A percentile compares a stretch with the other conserved stretches of the same genome.
Evolutionary conservation across 306 rosid species (phyloP).

Genomic region (Dalbergia cultrata): DNA sequence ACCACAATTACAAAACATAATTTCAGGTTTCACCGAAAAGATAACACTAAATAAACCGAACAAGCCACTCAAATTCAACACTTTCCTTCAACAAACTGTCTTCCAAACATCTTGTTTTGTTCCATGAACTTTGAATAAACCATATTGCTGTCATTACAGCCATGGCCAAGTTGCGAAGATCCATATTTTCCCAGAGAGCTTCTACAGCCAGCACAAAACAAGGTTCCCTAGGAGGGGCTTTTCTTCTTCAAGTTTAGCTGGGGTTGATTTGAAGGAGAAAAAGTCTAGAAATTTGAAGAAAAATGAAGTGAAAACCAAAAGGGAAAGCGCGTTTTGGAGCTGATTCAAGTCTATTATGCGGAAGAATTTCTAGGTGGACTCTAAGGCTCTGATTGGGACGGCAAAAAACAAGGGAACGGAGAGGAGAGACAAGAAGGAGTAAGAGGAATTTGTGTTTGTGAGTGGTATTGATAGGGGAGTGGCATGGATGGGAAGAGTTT

Average conservation of each 20-base stretch:
- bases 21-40: conserved; percentile 29
- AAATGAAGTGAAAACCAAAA: conserved; percentile 43
- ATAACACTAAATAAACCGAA: conserved; percentile 40
- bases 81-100: background rate
- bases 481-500: too few species aligned
- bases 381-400: too few species aligned
- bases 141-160: background rate
- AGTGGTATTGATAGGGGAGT: too few species aligned
- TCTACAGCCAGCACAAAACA: conserved; percentile 48
- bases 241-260: conserved; percentile 42
- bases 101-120: background rate
- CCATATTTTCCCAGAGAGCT: conserved; percentile 63
- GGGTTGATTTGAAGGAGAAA: conserved; percentile 55
- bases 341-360: conserved; percentile 59
- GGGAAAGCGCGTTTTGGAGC: conserved; percentile 75
- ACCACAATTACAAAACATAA: conserved; percentile 28
- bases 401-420: too few species aligned
- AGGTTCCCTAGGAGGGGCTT: conserved; percentile 54
- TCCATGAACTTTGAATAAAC: conserved; percentile 20
- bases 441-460: too few species aligned
- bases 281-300: conserved; percentile 54
- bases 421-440: too few species aligned
- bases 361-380: conserved; percentile 58
- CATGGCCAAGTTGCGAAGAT: conserved; percentile 67
- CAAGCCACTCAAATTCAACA: background rate